Evolutionary conservation across 139 green algal genomes (phyloP).

Genomic region (Micractinium conductrix): DNA sequence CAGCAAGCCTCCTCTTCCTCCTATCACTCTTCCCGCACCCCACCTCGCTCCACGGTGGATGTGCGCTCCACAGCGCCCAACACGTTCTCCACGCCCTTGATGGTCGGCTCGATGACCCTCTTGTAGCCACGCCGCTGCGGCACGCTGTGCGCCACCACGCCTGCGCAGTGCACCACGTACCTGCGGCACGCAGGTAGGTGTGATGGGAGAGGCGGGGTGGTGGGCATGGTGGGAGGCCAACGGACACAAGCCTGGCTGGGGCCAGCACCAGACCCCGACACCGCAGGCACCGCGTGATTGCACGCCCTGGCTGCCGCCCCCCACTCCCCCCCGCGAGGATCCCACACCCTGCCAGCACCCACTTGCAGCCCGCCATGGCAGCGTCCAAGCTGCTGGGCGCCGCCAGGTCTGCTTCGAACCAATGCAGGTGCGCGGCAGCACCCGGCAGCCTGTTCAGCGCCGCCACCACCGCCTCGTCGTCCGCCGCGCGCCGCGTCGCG

Average conservation of each 20-base stretch:
- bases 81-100: slow-evolving; percentile 67
- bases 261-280: too few relatives aligned
- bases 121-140: slow-evolving; percentile 26
- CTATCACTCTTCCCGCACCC: too few relatives aligned
- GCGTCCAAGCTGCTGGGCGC: slow-evolving; percentile 58
- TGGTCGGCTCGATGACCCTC: slow-evolving; percentile 53
- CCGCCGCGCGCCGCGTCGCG: slow-evolving; percentile 41
- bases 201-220: too few relatives aligned
- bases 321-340: too few relatives aligned
- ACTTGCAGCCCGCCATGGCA: slow-evolving; percentile 47
- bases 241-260: too few relatives aligned
- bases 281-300: too few relatives aligned
- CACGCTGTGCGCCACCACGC: slow-evolving; percentile 36
- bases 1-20: too few relatives aligned
- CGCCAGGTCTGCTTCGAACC: slow-evolving; percentile 48
- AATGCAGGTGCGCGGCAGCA: slow-evolving; percentile 39
- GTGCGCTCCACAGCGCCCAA: slow-evolving; percentile 52
- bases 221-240: too few relatives aligned
- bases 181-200: slow-evolving; percentile 28
- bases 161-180: slow-evolving; percentile 70
- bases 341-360: too few relatives aligned
- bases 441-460: slow-evolving; percentile 55
- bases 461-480: background rate
- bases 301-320: too few relatives aligned
- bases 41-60: slow-evolving; percentile 47